These are phyloP conservation scores for Wallacemonas sp. DNA, from an alignment of 208 protist genomes.

Conservation along the genomic window DNA sequence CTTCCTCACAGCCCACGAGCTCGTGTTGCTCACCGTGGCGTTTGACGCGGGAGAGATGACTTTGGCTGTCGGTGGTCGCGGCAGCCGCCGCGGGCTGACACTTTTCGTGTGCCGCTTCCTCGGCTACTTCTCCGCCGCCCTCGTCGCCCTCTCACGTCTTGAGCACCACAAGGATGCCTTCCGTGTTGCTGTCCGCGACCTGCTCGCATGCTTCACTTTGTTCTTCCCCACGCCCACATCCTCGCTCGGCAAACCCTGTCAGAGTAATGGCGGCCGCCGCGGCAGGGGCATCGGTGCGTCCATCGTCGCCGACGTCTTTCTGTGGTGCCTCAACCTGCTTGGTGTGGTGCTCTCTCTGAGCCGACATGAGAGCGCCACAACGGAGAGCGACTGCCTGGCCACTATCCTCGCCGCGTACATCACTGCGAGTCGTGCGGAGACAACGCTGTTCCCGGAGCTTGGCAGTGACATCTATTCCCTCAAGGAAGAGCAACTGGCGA, in stretches of 20 bases:
- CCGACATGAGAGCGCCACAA: background rate
- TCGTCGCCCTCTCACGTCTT: background rate
- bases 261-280: background rate
- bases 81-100: background rate
- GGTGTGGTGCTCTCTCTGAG: background rate
- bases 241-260: background rate
- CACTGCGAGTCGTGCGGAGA: background rate
- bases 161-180: background rate
- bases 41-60: background rate
- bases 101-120: background rate
- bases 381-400: background rate
- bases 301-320: background rate
- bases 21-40: background rate
- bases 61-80: background rate
- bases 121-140: background rate
- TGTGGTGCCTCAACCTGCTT: background rate
- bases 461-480: background rate
- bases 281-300: background rate
- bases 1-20: background rate
- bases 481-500: slow-evolving; percentile 3
- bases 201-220: background rate
- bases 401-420: slow-evolving; percentile 1
- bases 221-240: background rate
- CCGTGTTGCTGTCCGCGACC: background rate
- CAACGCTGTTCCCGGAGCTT: background rate